Conservation (phyloP, 768 basidiomycete genomes). For the Termitomyces sp. region DNA sequence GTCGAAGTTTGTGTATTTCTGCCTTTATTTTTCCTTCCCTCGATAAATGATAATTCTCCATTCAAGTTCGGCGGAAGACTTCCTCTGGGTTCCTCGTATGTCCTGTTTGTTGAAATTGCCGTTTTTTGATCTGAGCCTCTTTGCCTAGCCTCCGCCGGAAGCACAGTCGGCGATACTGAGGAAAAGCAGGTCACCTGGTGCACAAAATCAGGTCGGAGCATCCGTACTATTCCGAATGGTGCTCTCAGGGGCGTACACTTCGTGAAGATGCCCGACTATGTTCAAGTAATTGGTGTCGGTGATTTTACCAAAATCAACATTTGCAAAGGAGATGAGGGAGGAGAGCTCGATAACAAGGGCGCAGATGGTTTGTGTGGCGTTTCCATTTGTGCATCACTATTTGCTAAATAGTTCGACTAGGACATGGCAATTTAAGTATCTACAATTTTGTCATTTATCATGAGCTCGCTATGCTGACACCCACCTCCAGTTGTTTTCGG, state of each 20-base stretch:
- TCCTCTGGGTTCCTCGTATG: slow-evolving; percentile 61
- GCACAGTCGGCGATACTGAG: slow-evolving; percentile 66
- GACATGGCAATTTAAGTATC: slow-evolving; percentile 41
- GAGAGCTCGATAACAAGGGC: slow-evolving; percentile 74
- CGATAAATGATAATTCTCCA: not conserved
- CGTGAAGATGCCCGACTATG: slow-evolving; percentile 61
- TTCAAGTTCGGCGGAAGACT: slow-evolving; percentile 56
- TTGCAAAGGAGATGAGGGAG: slow-evolving; percentile 46
- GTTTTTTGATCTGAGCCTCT: not conserved
- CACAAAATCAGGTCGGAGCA: slow-evolving; percentile 66
- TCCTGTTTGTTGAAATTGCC: slow-evolving; percentile 18
- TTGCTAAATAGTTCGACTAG: not conserved
- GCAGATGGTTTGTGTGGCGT: slow-evolving; percentile 41
- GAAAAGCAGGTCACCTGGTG: slow-evolving; percentile 72
- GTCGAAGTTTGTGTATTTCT: slow-evolving; percentile 37
- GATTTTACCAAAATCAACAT: slow-evolving; percentile 72
- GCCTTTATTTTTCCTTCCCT: slow-evolving; percentile 3
- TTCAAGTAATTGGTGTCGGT: slow-evolving; percentile 60
- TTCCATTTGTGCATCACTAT: not conserved
- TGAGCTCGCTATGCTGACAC: no score
- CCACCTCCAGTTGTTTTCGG: slow-evolving; percentile 53
- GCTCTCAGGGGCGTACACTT: slow-evolving; percentile 67
- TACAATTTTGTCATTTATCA: not conserved
- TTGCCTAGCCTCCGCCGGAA: slow-evolving; percentile 27
- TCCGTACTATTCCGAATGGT: slow-evolving; percentile 68